phyloP scores from a whole-genome alignment of 768 basidiomycete species.

The Mrakia gelida region DNA sequence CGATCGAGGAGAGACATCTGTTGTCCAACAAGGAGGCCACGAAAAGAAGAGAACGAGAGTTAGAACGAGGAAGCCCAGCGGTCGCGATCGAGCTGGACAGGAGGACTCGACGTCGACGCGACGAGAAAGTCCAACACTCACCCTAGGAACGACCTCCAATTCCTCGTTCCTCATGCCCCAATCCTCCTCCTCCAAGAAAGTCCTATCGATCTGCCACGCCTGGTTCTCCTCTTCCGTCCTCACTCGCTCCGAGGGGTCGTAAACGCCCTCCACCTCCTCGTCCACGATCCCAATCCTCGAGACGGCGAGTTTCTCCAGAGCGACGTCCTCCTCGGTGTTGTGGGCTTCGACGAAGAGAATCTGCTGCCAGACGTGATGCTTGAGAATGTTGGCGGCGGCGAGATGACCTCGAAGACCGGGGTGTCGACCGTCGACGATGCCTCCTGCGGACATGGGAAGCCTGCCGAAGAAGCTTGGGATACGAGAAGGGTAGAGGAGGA shows the following conservation, averaged over 20 bases:
- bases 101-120: too few species aligned
- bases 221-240: background rate
- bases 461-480: background rate
- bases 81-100: too few species aligned
- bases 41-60: background rate
- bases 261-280: too few species aligned
- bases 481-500: background rate
- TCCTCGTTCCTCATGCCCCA: background rate
- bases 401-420: background rate
- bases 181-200: background rate
- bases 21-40: too few species aligned
- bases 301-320: background rate
- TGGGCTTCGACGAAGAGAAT: background rate
- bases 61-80: too few species aligned
- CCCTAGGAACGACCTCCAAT: background rate
- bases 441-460: background rate
- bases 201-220: background rate
- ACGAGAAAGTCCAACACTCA: background rate
- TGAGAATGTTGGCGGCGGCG: background rate
- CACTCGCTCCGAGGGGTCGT: background rate
- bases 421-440: background rate
- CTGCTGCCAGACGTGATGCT: background rate
- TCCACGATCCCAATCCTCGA: background rate
- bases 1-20: background rate
- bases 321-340: background rate